Evolutionary conservation across 2,329 filamentous ascomycete species (phyloP).

Genomic region (Hypoxylon sp.): DNA sequence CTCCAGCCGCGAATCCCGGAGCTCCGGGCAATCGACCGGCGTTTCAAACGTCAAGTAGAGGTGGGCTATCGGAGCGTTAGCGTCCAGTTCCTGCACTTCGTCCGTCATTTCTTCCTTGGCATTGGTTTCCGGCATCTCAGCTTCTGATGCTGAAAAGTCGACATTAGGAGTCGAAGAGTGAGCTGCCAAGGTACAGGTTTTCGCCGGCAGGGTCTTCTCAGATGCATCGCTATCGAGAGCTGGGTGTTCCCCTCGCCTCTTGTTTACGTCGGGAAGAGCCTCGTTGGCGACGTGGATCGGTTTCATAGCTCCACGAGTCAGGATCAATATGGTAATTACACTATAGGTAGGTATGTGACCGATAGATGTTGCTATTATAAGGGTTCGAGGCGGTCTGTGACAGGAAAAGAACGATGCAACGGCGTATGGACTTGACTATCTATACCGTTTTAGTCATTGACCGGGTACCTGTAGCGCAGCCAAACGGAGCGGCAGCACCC

Average conservation of each 20-base stretch:
- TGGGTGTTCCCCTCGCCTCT: not conserved
- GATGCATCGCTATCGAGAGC: not conserved
- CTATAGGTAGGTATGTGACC: no score
- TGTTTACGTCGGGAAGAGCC: not conserved
- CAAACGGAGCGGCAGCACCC: no score
- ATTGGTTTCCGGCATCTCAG: not conserved
- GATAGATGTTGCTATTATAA: no score
- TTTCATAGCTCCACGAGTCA: not conserved
- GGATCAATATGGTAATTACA: not conserved
- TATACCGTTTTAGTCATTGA: no score
- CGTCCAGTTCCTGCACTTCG: conserved; percentile 4
- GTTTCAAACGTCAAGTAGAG: conserved; percentile 71
- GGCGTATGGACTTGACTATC: no score
- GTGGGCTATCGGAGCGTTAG: conserved; percentile 54
- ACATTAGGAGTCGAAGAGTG: not conserved
- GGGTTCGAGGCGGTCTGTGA: no score
- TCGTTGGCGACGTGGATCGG: not conserved
- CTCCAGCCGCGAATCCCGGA: conserved; percentile 21
- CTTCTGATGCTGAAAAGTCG: not conserved
- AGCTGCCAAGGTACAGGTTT: not conserved
- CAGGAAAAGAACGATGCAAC: not conserved
- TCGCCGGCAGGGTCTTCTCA: conserved; percentile 11
- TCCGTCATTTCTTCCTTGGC: not conserved
- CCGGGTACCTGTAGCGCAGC: no score
- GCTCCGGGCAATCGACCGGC: conserved; percentile 56